phyloP scores from a whole-genome alignment of 106 monocot genomes.

The Dendrobium officinale region DNA sequence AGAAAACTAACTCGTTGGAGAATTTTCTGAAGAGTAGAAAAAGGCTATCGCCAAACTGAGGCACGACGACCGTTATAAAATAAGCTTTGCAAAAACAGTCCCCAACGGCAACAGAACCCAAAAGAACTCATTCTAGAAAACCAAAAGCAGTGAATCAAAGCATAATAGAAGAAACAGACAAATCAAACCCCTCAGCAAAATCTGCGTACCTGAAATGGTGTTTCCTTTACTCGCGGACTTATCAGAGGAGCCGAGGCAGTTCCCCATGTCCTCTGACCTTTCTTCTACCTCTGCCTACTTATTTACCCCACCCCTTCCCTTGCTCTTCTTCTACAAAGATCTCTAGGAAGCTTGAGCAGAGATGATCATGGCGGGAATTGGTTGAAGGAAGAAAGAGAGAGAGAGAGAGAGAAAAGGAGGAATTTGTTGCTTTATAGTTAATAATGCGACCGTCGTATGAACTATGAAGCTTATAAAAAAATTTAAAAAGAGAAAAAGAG shows the following conservation, averaged over 20 bases:
- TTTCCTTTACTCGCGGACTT: neutral
- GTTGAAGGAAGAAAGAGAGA: no score
- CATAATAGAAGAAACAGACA: neutral
- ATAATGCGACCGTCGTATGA: no score
- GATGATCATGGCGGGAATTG: neutral
- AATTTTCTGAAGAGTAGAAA: no score
- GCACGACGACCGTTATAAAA: no score
- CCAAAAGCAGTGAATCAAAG: neutral
- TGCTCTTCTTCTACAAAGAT: neutral
- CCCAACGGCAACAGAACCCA: no score
- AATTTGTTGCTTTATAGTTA: no score
- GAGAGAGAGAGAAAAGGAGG: no score
- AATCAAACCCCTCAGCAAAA: neutral
- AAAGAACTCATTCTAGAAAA: neutral
- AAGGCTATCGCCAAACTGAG: no score
- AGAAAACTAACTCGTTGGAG: no score
- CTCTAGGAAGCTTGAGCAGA: neutral
- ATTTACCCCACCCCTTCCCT: neutral
- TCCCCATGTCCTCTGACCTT: neutral
- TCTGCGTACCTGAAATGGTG: neutral
- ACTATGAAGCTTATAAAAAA: no score
- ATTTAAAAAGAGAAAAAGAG: no score
- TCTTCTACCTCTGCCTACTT: neutral
- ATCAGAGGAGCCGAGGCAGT: neutral
- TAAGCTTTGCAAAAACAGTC: no score